Conservation (phyloP, 306 rosid species). For the Cicer arietinum region DNA sequence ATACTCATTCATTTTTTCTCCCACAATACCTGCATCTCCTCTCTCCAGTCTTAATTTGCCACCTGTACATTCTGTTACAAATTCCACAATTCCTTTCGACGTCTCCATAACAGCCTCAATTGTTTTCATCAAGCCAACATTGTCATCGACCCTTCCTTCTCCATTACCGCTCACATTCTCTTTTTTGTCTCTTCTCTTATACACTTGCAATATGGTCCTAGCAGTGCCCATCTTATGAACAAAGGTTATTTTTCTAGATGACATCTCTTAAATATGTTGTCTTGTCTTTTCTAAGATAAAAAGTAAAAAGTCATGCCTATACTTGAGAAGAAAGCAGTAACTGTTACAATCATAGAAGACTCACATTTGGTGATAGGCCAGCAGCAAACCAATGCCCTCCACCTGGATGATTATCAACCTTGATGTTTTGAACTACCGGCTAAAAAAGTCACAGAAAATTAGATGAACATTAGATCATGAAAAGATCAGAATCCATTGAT, state of each 20-base stretch:
- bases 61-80: background rate
- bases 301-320: slow-evolving; percentile 9
- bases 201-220: background rate
- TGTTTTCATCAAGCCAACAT: too few relatives aligned
- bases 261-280: slow-evolving; percentile 13
- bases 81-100: too few relatives aligned
- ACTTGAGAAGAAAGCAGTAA: slow-evolving; percentile 34
- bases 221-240: slow-evolving; percentile 15
- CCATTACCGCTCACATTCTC: background rate
- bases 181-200: background rate
- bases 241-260: slow-evolving; percentile 16
- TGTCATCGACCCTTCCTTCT: background rate
- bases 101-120: too few relatives aligned
- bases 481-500: slow-evolving; percentile 36
- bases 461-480: slow-evolving; percentile 40
- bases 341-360: slow-evolving; percentile 46
- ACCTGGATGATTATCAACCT: slow-evolving; percentile 98
- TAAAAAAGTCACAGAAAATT: slow-evolving; percentile 48
- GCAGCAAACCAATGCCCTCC: slow-evolving; percentile 99
- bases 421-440: slow-evolving; percentile 86
- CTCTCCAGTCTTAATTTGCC: background rate
- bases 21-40: background rate
- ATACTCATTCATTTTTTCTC: background rate
- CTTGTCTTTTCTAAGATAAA: slow-evolving; percentile 10
- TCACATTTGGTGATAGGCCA: slow-evolving; percentile 98